Evolutionary conservation across 768 basidiomycete genomes (phyloP).

Genomic region (Mycena leptocephala): DNA sequence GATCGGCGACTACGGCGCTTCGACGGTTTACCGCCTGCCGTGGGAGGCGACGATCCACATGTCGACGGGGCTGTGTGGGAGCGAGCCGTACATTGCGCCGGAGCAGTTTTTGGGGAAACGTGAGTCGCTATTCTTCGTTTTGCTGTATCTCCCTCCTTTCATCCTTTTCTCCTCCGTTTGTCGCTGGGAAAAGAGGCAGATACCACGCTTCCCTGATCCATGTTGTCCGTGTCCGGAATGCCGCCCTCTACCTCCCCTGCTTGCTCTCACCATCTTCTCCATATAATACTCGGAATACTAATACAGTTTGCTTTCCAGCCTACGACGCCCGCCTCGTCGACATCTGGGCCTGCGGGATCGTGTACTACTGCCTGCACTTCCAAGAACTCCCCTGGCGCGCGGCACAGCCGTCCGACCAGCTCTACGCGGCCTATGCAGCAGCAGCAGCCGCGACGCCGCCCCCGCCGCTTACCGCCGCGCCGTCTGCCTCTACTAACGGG

Average conservation of each 20-base stretch:
- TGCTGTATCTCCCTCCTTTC: background rate
- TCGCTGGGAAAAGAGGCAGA: too few species aligned
- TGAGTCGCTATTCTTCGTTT: too few species aligned
- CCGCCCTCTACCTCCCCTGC: constrained; percentile 40
- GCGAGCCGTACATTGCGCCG: constrained; percentile 98
- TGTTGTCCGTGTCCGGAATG: too few species aligned
- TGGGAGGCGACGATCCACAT: constrained; percentile 98
- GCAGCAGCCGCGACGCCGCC: constrained; percentile 59
- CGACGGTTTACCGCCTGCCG: constrained; percentile 98
- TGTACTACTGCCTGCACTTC: constrained; percentile 99
- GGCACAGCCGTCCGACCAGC: constrained; percentile 85
- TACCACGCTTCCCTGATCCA: too few species aligned
- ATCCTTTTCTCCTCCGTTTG: too few species aligned
- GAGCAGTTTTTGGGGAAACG: constrained; percentile 98
- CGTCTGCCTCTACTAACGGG: background rate
- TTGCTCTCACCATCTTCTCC: too few species aligned
- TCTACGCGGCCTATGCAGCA: constrained; percentile 85
- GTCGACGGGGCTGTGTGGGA: constrained; percentile 97
- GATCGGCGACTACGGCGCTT: constrained; percentile 99
- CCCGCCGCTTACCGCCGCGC: constrained; percentile 55
- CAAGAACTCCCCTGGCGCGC: constrained; percentile 98
- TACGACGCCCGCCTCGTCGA: constrained; percentile 98
- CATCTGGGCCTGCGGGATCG: constrained; percentile 97
- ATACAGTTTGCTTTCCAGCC: too few species aligned
- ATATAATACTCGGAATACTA: too few species aligned